phyloP scores from a whole-genome alignment of 139 green algal species.

The Mychonastes homosphaera region DNA sequence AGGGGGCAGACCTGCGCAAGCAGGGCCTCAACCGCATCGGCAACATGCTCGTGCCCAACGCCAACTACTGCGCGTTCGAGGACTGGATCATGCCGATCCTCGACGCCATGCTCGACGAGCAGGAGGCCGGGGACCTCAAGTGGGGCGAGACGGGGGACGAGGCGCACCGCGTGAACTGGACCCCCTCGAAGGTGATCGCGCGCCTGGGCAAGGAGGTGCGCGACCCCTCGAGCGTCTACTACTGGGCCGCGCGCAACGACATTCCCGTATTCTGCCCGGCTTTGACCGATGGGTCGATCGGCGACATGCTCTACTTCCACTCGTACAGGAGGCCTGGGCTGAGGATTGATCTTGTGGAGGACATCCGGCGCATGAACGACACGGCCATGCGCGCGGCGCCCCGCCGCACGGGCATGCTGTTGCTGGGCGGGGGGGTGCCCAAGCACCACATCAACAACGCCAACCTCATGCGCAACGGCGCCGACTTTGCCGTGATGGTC shows the following conservation, averaged over 20 bases:
- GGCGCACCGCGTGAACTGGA: constrained; percentile 88
- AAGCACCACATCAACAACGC: constrained; percentile 99
- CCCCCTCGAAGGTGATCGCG: constrained; percentile 71
- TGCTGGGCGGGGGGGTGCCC: constrained; percentile 86
- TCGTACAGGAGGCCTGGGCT: constrained; percentile 31
- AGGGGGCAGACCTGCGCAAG: constrained; percentile 66
- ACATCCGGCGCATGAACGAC: constrained; percentile 87
- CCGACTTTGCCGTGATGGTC: constrained; percentile 85
- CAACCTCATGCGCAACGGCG: constrained; percentile 97
- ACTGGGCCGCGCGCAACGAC: constrained; percentile 81
- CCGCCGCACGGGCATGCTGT: constrained; percentile 79
- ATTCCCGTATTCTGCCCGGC: constrained; percentile 95
- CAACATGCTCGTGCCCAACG: constrained; percentile 99
- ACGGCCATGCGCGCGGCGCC: constrained; percentile 72
- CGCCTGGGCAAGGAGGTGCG: constrained; percentile 85
- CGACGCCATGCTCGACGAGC: constrained; percentile 83
- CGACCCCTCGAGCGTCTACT: constrained; percentile 76
- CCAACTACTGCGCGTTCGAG: constrained; percentile 99
- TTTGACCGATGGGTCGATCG: constrained; percentile 86
- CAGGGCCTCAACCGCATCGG: constrained; percentile 91
- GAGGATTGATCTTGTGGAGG: constrained; percentile 55
- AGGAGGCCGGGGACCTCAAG: constrained; percentile 71
- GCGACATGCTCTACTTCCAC: constrained; percentile 99
- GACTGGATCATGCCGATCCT: constrained; percentile 98
- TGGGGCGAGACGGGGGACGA: too few relatives aligned